Conservation (phyloP, 441 rosid species). For the Erodium moschatum region DNA sequence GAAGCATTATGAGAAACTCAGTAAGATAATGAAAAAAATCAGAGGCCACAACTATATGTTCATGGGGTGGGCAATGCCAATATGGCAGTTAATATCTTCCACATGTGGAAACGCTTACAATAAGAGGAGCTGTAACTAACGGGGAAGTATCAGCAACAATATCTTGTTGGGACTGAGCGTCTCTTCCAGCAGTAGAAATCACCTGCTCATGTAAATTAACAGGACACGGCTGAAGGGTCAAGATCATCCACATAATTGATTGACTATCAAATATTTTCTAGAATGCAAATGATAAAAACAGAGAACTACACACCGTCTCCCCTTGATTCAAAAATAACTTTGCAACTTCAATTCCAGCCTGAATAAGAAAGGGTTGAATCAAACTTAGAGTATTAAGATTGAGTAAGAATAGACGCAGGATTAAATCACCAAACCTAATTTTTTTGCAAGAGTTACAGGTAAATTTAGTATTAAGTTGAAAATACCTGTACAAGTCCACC, state of each 20-base stretch:
- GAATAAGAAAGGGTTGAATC: constrained; percentile 25
- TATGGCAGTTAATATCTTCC: neutral
- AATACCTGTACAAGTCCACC: constrained; percentile 90
- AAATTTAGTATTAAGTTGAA: constrained; percentile 3
- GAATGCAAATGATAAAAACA: neutral
- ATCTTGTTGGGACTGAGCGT: constrained; percentile 50
- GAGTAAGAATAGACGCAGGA: neutral
- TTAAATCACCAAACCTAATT: neutral
- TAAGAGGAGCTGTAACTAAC: constrained; percentile 57
- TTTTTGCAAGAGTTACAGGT: neutral
- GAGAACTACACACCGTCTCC: constrained; percentile 39
- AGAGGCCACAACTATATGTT: no score
- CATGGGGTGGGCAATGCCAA: neutral
- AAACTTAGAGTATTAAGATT: neutral
- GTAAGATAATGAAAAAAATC: neutral
- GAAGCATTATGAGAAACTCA: neutral
- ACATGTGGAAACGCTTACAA: constrained; percentile 44
- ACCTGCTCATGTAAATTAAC: constrained; percentile 45
- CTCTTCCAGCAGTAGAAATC: constrained; percentile 74
- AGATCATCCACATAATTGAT: neutral
- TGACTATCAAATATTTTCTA: neutral
- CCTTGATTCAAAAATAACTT: constrained; percentile 83
- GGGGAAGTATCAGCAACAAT: constrained; percentile 57
- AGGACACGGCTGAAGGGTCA: constrained; percentile 16
- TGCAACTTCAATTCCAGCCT: constrained; percentile 94